phyloP scores from a whole-genome alignment of 768 basidiomycete genomes.

The Lanmaoa rubissima region DNA sequence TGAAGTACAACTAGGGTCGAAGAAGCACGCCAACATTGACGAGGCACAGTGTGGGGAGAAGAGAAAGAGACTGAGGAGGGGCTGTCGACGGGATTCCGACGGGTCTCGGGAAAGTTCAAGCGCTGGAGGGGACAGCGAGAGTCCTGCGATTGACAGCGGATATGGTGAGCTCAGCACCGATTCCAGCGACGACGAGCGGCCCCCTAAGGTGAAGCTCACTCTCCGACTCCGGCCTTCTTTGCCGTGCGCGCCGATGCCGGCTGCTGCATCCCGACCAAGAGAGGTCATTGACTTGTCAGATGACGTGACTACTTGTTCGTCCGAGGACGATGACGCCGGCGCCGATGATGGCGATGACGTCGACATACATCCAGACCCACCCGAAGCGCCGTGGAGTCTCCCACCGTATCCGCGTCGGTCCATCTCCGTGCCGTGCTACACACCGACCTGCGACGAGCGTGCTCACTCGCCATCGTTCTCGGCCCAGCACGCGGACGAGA shows the following conservation, averaged over 20 bases:
- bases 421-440: constrained; percentile 56
- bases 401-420: constrained; percentile 58
- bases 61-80: constrained; percentile 40
- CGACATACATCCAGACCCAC: constrained; percentile 20
- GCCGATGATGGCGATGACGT: constrained; percentile 20
- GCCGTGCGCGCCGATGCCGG: constrained; percentile 19
- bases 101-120: constrained; percentile 9
- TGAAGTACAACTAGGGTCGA: constrained; percentile 39
- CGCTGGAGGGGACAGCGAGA: constrained; percentile 15
- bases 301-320: constrained; percentile 34
- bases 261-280: constrained; percentile 14
- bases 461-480: constrained; percentile 31
- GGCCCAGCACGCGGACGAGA: constrained; percentile 22
- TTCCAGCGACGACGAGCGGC: constrained; percentile 36
- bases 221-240: constrained; percentile 52
- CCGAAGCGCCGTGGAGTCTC: constrained; percentile 46
- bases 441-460: constrained; percentile 42
- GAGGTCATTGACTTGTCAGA: constrained; percentile 43
- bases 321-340: constrained; percentile 37
- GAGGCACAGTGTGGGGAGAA: constrained; percentile 45
- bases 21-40: constrained; percentile 37
- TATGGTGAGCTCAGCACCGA: constrained; percentile 23
- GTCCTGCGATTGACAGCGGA: constrained; percentile 26
- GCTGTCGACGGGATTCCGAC: constrained; percentile 28
- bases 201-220: constrained; percentile 69